These are phyloP conservation scores for Chamaecyparis obtusa DNA, from an alignment of 75 land plant genomes.

Conservation along the genomic window DNA sequence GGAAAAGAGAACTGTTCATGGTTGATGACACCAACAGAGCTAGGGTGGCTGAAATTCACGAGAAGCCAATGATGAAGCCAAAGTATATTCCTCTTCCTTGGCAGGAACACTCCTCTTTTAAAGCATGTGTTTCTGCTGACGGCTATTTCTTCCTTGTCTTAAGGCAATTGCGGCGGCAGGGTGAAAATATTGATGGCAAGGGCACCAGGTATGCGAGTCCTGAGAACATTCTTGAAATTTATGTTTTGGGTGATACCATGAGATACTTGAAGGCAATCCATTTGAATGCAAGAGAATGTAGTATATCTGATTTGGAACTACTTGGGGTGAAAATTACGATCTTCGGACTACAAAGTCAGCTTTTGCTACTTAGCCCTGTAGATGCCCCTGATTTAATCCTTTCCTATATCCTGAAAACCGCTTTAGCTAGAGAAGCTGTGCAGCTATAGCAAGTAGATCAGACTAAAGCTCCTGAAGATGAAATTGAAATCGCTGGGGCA, in stretches of 20 bases:
- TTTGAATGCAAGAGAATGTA: neutral
- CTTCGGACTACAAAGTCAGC: neutral
- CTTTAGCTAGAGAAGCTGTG: neutral
- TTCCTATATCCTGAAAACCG: no score
- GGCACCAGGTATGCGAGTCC: neutral
- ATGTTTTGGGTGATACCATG: neutral
- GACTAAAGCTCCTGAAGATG: neutral
- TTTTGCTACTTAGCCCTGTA: neutral
- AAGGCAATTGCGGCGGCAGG: neutral
- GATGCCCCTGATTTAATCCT: neutral
- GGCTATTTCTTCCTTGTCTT: constrained; percentile 26
- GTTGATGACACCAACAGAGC: constrained; percentile 23
- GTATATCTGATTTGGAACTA: no score
- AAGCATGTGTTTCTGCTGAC: constrained; percentile 28
- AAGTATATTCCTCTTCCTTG: constrained; percentile 14
- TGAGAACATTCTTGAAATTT: neutral
- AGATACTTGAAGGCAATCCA: neutral
- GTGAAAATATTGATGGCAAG: neutral
- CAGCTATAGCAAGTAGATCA: neutral
- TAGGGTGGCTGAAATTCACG: constrained; percentile 18
- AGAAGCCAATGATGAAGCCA: constrained; percentile 23
- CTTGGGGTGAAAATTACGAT: neutral
- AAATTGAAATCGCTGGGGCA: neutral
- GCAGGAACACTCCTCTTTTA: constrained; percentile 9
- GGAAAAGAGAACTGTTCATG: constrained; percentile 27